phyloP scores from a whole-genome alignment of 2,329 filamentous ascomycete genomes.

The Phaeosphaeria sp. region DNA sequence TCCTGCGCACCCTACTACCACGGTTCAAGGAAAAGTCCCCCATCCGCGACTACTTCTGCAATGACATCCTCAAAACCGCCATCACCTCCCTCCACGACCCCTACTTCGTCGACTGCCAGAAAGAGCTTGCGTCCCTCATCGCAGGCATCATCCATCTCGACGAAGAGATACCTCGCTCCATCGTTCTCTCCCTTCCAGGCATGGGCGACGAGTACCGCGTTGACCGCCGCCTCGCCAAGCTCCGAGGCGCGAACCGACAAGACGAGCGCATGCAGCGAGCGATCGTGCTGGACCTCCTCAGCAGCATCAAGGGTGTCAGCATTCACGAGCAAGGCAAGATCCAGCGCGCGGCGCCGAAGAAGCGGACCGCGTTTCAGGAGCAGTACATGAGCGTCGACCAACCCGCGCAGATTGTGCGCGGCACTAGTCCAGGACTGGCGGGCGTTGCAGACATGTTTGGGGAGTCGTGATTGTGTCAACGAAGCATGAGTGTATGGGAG shows the following conservation, averaged over 20 bases:
- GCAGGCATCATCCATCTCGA: slow-evolving; percentile 84
- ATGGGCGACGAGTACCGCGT: slow-evolving; percentile 71
- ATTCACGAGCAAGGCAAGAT: slow-evolving; percentile 94
- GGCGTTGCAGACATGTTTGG: slow-evolving; percentile 56
- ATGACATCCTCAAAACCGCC: slow-evolving; percentile 86
- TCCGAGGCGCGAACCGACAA: slow-evolving; percentile 56
- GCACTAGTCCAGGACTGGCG: slow-evolving; percentile 50
- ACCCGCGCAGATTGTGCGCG: slow-evolving; percentile 44
- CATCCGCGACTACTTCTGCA: slow-evolving; percentile 88
- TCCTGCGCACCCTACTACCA: slow-evolving; percentile 84
- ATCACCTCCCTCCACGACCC: slow-evolving; percentile 91
- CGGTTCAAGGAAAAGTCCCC: slow-evolving; percentile 68
- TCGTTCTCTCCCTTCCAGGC: slow-evolving; percentile 82
- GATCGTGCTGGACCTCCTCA: slow-evolving; percentile 82
- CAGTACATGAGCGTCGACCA: slow-evolving; percentile 54
- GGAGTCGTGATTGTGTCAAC: not conserved
- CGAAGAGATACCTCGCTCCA: slow-evolving; percentile 71
- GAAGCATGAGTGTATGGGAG: too few species aligned
- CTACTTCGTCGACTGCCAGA: slow-evolving; percentile 96
- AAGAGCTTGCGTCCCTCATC: slow-evolving; percentile 87
- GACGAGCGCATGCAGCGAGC: slow-evolving; percentile 78
- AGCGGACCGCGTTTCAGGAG: slow-evolving; percentile 44
- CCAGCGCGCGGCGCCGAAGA: slow-evolving; percentile 45
- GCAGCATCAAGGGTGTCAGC: slow-evolving; percentile 86
- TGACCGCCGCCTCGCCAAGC: slow-evolving; percentile 56